Evolutionary conservation across 768 basidiomycete genomes (phyloP).

Genomic region (Mycena venus): DNA sequence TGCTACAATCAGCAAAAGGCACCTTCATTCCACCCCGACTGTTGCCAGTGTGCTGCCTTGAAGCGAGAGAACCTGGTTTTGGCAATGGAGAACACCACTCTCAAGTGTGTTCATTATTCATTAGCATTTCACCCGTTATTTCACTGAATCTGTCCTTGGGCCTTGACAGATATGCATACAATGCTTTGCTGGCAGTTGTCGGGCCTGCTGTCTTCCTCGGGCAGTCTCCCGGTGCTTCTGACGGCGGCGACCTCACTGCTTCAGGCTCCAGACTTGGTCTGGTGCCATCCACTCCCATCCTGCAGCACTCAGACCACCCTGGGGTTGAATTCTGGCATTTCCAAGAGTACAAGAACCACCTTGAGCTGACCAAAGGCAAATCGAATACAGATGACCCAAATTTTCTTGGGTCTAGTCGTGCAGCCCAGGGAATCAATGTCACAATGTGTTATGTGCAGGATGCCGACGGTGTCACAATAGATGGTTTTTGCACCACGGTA

Average conservation of each 20-base stretch:
- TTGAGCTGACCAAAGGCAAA: background rate
- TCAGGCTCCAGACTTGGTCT: background rate
- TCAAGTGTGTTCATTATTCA: background rate
- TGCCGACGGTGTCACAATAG: background rate
- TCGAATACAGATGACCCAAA: background rate
- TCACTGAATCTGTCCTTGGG: background rate
- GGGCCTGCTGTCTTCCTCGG: background rate
- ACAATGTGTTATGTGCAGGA: background rate
- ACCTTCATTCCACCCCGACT: background rate
- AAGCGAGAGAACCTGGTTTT: background rate
- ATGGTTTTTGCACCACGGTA: background rate
- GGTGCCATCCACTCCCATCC: background rate
- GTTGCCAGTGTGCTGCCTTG: background rate
- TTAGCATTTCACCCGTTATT: background rate
- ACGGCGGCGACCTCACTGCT: background rate
- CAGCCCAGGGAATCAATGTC: slow-evolving; percentile 1
- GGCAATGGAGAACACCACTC: background rate
- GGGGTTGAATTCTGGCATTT: background rate
- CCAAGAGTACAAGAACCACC: background rate
- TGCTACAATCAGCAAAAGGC: background rate
- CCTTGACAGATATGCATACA: background rate
- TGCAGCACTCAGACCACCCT: background rate
- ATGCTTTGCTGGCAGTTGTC: background rate
- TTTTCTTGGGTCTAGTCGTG: background rate
- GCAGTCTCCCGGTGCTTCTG: background rate